Evolutionary conservation across 352 stramenopile genomes (phyloP).

Genomic region (Pythium insidiosum): DNA sequence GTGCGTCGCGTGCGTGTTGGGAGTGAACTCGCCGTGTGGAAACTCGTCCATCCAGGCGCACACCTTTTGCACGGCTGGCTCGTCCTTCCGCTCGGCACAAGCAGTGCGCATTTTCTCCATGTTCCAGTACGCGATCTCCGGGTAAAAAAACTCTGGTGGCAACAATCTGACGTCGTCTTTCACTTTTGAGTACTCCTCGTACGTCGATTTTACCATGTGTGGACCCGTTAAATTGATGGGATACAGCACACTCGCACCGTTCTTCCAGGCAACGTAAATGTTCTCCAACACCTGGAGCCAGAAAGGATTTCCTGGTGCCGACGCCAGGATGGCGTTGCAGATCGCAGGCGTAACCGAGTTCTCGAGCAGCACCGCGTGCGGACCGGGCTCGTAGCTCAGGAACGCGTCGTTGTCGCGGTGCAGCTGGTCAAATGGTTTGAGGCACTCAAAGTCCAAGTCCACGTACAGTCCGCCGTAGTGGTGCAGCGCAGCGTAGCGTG

Average conservation of each 20-base stretch:
- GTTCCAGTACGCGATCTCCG: slow-evolving; percentile 49
- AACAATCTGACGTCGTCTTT: slow-evolving; percentile 18
- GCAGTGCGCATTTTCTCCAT: slow-evolving; percentile 19
- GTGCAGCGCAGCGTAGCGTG: slow-evolving; percentile 43
- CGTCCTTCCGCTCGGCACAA: slow-evolving; percentile 10
- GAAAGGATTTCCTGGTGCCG: slow-evolving; percentile 31
- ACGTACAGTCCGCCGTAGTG: slow-evolving; percentile 39
- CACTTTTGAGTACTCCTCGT: slow-evolving; percentile 3
- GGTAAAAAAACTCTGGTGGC: slow-evolving; percentile 40
- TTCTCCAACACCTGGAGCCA: slow-evolving; percentile 38
- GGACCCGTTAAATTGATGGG: slow-evolving; percentile 38
- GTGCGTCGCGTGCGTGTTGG: slow-evolving; percentile 31
- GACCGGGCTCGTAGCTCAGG: slow-evolving; percentile 33
- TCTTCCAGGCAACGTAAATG: slow-evolving; percentile 34
- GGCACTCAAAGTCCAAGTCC: slow-evolving; percentile 47
- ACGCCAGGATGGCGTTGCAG: slow-evolving; percentile 58
- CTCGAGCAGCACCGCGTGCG: slow-evolving; percentile 40
- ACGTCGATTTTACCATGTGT: slow-evolving; percentile 37
- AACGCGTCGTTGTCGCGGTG: slow-evolving; percentile 24
- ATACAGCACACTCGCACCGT: slow-evolving; percentile 13
- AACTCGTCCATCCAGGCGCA: slow-evolving; percentile 33
- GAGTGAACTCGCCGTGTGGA: slow-evolving; percentile 36
- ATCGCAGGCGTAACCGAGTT: slow-evolving; percentile 19
- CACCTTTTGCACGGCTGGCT: slow-evolving; percentile 14
- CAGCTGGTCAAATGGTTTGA: slow-evolving; percentile 26